These are phyloP conservation scores for Hemisphaericaspora nanyangensis DNA, from an alignment of 805 yeast genomes.

Conservation along the genomic window DNA sequence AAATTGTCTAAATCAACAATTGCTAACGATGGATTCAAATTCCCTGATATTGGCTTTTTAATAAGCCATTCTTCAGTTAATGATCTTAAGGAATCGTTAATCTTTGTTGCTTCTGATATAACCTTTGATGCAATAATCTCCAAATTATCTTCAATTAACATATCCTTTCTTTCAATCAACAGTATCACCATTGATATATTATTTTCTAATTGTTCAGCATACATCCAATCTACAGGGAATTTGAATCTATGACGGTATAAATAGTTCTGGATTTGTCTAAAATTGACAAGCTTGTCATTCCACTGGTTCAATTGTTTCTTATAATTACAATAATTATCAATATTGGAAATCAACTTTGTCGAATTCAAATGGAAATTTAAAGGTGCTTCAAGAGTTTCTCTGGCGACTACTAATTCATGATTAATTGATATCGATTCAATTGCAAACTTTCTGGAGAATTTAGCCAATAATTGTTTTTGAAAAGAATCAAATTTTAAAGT, in stretches of 20 bases:
- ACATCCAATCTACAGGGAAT: slow-evolving; percentile 54
- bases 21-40: slow-evolving; percentile 41
- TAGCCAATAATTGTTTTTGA: slow-evolving; percentile 43
- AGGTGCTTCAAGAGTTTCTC: slow-evolving; percentile 20
- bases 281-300: slow-evolving; percentile 13
- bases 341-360: slow-evolving; percentile 31
- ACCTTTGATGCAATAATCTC: slow-evolving; percentile 42
- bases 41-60: slow-evolving; percentile 45
- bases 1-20: slow-evolving; percentile 30
- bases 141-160: slow-evolving; percentile 36
- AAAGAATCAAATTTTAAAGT: slow-evolving; percentile 55
- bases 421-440: slow-evolving; percentile 25
- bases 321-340: slow-evolving; percentile 24
- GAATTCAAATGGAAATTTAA: slow-evolving; percentile 36
- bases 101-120: slow-evolving; percentile 33
- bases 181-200: slow-evolving; percentile 42
- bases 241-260: slow-evolving; percentile 43
- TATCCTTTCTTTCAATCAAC: slow-evolving; percentile 30
- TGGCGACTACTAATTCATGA: slow-evolving; percentile 9
- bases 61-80: slow-evolving; percentile 45
- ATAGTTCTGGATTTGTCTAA: slow-evolving; percentile 28
- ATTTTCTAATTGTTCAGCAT: slow-evolving; percentile 57
- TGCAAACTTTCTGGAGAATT: slow-evolving; percentile 38
- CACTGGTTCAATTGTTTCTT: slow-evolving; percentile 11
- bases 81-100: slow-evolving; percentile 26